A percentile compares a stretch with the other conserved stretches of the same genome.
phyloP scores from a whole-genome alignment of 2,329 filamentous ascomycete species.

The Xylariaceae sp. region DNA sequence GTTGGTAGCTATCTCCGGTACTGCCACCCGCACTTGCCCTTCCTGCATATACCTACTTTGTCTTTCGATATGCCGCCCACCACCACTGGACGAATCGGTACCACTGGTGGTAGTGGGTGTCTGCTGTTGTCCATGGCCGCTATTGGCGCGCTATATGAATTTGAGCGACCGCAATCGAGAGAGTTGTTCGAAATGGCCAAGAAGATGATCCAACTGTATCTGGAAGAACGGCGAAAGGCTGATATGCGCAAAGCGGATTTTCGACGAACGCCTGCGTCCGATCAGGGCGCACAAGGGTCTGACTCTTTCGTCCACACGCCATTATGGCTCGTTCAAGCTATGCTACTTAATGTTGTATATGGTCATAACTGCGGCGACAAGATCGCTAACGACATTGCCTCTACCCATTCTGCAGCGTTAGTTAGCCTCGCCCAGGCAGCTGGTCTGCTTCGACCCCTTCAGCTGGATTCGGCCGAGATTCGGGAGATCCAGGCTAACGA shows the following conservation, averaged over 20 bases:
- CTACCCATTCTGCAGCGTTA: constrained; percentile 87
- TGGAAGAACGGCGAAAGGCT: constrained; percentile 88
- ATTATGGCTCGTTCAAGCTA: constrained; percentile 94
- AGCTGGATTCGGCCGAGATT: constrained; percentile 52
- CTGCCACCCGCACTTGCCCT: constrained; percentile 95
- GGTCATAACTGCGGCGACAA: constrained; percentile 95
- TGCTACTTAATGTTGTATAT: constrained; percentile 95
- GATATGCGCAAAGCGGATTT: constrained; percentile 73
- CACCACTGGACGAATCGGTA: constrained; percentile 65
- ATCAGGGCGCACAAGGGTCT: constrained; percentile 54
- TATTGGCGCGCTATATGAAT: constrained; percentile 77
- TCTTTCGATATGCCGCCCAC: constrained; percentile 83
- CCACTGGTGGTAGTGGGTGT: constrained; percentile 82
- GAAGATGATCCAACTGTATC: constrained; percentile 91
- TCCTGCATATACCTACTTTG: constrained; percentile 88
- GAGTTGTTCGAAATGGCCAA: constrained; percentile 92
- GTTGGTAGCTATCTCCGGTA: constrained; percentile 89
- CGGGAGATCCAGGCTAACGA: constrained; percentile 66
- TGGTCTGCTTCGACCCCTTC: constrained; percentile 65
- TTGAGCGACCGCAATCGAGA: constrained; percentile 78
- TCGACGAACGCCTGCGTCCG: constrained; percentile 56
- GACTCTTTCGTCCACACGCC: constrained; percentile 78
- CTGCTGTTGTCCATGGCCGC: constrained; percentile 87
- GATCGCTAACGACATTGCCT: constrained; percentile 87
- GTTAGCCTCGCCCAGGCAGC: constrained; percentile 91